Conservation (phyloP, 2,329 filamentous ascomycete genomes). For the Alternaria triticina region DNA sequence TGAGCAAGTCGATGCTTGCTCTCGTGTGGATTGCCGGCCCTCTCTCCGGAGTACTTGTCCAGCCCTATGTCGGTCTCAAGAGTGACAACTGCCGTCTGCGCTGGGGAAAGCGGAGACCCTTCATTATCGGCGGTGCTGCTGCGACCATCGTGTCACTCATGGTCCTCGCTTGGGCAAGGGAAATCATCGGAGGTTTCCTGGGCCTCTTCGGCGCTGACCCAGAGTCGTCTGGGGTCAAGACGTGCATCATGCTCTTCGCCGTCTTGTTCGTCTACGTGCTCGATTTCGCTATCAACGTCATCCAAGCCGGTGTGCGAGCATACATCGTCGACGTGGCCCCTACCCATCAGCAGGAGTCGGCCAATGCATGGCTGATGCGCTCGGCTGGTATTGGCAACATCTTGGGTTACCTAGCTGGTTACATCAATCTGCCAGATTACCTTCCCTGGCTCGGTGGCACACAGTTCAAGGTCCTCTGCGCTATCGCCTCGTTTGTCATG, state of each 20-base stretch:
- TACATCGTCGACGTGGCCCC: slow-evolving; percentile 95
- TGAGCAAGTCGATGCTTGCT: slow-evolving; percentile 59
- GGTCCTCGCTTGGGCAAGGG: slow-evolving; percentile 57
- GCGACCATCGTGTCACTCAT: slow-evolving; percentile 59
- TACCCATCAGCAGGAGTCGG: slow-evolving; percentile 88
- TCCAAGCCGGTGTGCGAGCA: slow-evolving; percentile 88
- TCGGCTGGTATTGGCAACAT: slow-evolving; percentile 90
- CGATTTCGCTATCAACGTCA: slow-evolving; percentile 94
- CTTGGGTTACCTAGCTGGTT: slow-evolving; percentile 85
- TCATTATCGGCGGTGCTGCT: slow-evolving; percentile 58
- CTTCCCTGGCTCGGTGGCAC: slow-evolving; percentile 83
- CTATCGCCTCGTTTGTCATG: slow-evolving; percentile 79
- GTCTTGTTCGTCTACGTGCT: slow-evolving; percentile 88
- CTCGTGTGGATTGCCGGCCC: slow-evolving; percentile 64
- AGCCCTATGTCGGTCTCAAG: slow-evolving; percentile 61
- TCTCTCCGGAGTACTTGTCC: slow-evolving; percentile 59
- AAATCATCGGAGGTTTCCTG: slow-evolving; percentile 68
- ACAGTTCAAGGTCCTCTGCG: slow-evolving; percentile 92
- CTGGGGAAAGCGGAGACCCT: slow-evolving; percentile 60
- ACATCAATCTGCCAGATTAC: slow-evolving; percentile 75
- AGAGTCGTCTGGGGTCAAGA: slow-evolving; percentile 69
- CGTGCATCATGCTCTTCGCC: slow-evolving; percentile 75
- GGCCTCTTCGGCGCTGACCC: slow-evolving; percentile 72
- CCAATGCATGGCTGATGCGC: slow-evolving; percentile 92
- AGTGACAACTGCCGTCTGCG: slow-evolving; percentile 58